These are phyloP conservation scores for Desmodesmus armatus DNA, from an alignment of 139 green algal species.

Conservation along the genomic window DNA sequence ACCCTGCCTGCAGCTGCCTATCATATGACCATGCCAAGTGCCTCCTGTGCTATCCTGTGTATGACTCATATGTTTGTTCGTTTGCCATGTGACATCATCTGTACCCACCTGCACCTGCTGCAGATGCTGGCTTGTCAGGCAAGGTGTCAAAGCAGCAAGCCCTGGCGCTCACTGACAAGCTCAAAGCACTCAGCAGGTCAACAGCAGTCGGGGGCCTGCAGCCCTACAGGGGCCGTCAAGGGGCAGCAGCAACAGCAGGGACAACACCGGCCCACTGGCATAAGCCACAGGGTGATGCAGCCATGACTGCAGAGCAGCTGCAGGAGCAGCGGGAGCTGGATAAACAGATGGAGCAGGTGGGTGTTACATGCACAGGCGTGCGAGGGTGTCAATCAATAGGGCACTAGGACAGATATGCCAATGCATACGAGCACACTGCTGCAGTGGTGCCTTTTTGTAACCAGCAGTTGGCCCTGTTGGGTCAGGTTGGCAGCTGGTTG, in stretches of 20 bases:
- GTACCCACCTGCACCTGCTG: background rate
- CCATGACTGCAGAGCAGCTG: slow-evolving; percentile 35
- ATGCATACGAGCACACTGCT: background rate
- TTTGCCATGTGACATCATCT: too few species aligned
- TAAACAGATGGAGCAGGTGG: slow-evolving; percentile 6
- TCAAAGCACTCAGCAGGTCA: slow-evolving; percentile 31
- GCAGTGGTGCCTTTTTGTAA: background rate
- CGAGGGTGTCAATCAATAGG: too few species aligned
- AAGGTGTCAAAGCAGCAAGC: slow-evolving; percentile 18
- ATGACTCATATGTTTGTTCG: too few species aligned
- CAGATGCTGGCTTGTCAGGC: slow-evolving; percentile 31
- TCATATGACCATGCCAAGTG: too few species aligned
- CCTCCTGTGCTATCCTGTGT: too few species aligned
- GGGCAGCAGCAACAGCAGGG: slow-evolving; percentile 20
- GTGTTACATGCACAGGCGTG: too few species aligned
- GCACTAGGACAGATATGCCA: background rate
- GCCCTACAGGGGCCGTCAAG: slow-evolving; percentile 5
- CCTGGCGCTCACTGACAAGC: slow-evolving; percentile 30
- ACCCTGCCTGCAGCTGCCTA: too few species aligned
- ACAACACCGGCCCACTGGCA: too few species aligned
- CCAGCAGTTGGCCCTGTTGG: too few species aligned
- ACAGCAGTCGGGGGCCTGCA: slow-evolving; percentile 5
- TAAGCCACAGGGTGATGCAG: background rate
- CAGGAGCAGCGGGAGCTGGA: slow-evolving; percentile 31
- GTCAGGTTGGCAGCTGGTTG: too few species aligned